Conservation (phyloP, 331 rosid species). For the Malus hybrid region DNA sequence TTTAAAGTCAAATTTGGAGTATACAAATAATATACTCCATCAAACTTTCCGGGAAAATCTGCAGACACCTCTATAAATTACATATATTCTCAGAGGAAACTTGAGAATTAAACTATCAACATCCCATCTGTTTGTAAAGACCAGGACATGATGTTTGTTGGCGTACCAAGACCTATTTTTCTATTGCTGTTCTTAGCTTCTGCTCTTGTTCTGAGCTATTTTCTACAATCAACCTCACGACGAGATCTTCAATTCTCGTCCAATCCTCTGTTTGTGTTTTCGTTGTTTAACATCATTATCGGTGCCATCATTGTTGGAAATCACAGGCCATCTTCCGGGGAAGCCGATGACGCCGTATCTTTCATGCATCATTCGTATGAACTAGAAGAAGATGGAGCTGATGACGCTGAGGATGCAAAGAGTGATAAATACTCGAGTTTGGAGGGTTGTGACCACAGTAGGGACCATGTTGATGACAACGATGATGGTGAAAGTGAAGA, state of each 20-base stretch:
- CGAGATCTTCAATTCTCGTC: neutral
- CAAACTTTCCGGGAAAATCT: slow-evolving; percentile 19
- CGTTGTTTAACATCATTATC: slow-evolving; percentile 25
- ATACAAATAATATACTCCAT: slow-evolving; percentile 2
- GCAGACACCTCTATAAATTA: slow-evolving; percentile 6
- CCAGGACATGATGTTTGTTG: slow-evolving; percentile 10
- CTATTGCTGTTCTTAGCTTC: slow-evolving; percentile 5
- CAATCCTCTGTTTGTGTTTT: slow-evolving; percentile 26
- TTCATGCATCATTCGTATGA: neutral
- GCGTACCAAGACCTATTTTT: neutral
- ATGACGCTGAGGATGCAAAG: neutral
- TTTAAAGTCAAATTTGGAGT: neutral
- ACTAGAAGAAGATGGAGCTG: neutral
- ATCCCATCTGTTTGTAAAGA: neutral
- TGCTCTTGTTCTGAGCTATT: neutral
- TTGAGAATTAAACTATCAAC: neutral
- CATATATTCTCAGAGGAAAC: neutral
- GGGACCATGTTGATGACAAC: neutral
- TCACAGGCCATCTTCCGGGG: slow-evolving; percentile 12
- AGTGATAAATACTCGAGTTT: neutral
- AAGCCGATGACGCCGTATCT: neutral
- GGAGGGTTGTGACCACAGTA: neutral
- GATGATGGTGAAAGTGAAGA: slow-evolving; percentile 2
- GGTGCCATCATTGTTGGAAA: slow-evolving; percentile 15
- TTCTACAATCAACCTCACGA: slow-evolving; percentile 1